A percentile compares a stretch with the other conserved stretches of the same genome.
These are phyloP conservation scores for Termitomyces sp. DNA, from an alignment of 768 basidiomycete species.

Conservation along the genomic window DNA sequence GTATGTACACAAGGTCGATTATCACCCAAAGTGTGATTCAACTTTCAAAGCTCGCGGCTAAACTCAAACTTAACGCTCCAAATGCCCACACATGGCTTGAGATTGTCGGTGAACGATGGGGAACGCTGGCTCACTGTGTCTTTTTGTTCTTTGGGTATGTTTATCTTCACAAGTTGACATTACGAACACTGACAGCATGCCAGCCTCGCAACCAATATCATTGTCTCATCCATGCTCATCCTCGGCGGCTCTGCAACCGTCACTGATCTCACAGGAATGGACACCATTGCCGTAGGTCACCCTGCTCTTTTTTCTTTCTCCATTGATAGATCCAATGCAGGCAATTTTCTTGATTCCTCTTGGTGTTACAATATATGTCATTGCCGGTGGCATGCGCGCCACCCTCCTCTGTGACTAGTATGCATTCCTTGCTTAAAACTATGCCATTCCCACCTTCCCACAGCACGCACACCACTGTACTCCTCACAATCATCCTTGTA, in stretches of 20 bases:
- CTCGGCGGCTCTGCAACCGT: constrained; percentile 86
- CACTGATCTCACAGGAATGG: constrained; percentile 83
- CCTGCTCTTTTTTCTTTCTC: not conserved
- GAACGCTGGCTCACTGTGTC: constrained; percentile 66
- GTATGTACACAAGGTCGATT: constrained; percentile 19
- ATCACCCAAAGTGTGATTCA: not conserved
- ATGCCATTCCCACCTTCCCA: not conserved
- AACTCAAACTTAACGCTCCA: constrained; percentile 88
- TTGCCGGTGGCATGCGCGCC: constrained; percentile 86
- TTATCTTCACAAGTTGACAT: not conserved
- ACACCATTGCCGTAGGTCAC: constrained; percentile 58
- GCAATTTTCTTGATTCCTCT: constrained; percentile 89
- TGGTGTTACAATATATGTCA: constrained; percentile 84
- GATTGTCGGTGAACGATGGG: constrained; percentile 80
- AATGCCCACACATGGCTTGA: constrained; percentile 87
- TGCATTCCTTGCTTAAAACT: constrained; percentile 16
- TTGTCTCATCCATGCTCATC: constrained; percentile 82
- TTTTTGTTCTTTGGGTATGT: constrained; percentile 85
- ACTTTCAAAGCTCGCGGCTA: constrained; percentile 63
- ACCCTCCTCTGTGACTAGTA: constrained; percentile 85
- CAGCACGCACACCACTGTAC: constrained; percentile 82
- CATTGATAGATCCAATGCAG: constrained; percentile 17
- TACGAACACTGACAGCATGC: not conserved
- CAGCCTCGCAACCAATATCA: constrained; percentile 84
- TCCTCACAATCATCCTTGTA: constrained; percentile 80